Evolutionary conservation across 306 rosid genomes (phyloP), one percentile per base, ranked within the genome.

Genomic region (Cicer chorassanicum): DNA sequence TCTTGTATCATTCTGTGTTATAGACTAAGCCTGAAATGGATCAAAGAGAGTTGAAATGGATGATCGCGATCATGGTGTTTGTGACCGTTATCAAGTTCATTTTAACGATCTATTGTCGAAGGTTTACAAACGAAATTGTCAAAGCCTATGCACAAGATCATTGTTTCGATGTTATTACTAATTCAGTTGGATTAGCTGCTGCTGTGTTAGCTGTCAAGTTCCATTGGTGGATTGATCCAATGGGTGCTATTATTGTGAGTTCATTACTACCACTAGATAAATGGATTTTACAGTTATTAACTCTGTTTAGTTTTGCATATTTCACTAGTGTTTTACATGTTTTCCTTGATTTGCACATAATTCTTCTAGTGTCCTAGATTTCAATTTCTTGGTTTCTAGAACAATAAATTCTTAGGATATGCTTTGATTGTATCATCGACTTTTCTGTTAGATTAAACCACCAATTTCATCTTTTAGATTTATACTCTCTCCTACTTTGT

Each of bases 71-170:
- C 68, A 91, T 89, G 95, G 87, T 67, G 42, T 38, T 57, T 4
- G 95, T 91, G 67, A 91, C 95, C 0, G 70, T 88, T 4, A 93
- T 91, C 84, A 89, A 91, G 88, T 85, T 91, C 80, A 5, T 85
- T 74, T 91, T 89, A 51, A 91, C 88, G 97, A 41, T 89, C 10
- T 91, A 84, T 72, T 91, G 97, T 62, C 78, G 90, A 72, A 75
- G 90, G 60, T 89, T 91, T 8, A 77, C 84, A n/a, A 91, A 91
- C 18, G 87, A 91, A 78, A 91, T 91, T 9, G 89, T 91, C 5
- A 84, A 83, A 80, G 87, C 95, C 14, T 91, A 89, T 81, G 95
- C 95, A 4, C 95, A 89, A 74, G 97, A 89, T 55, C 97, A 89
- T 80, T 55, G 87, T 1, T 91, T 91, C 8, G 95, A 91, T 70